Percentiles rank a stretch among this genome's conserved stretches.
These are phyloP conservation scores for Fusarium cyanostomum DNA, from an alignment of 2,329 filamentous ascomycete genomes.

Conservation along the genomic window DNA sequence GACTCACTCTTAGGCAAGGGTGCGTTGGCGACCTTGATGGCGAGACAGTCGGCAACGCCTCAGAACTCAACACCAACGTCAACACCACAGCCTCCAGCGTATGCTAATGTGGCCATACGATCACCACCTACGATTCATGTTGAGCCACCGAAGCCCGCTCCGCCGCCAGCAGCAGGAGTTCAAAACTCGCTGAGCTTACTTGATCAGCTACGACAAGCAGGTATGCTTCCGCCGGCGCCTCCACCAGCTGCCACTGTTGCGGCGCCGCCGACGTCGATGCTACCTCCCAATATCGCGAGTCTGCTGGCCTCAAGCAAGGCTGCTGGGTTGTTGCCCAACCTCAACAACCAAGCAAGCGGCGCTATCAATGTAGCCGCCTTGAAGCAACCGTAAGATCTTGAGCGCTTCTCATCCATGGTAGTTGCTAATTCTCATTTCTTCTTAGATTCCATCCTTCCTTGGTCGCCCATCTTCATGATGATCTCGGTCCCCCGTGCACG, in stretches of 20 bases:
- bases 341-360: conserved; percentile 58
- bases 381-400: conserved; percentile 69
- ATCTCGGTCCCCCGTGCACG: conserved; percentile 85
- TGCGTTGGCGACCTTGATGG: conserved; percentile 67
- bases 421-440: conserved; percentile 20
- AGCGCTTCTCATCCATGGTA: too few relatives aligned
- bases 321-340: conserved; percentile 27
- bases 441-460: conserved; percentile 77
- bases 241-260: conserved; percentile 48
- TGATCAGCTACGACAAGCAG: conserved; percentile 73
- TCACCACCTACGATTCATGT: conserved; percentile 59
- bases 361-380: conserved; percentile 74
- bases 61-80: conserved; percentile 59
- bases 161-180: conserved; percentile 49
- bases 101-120: conserved; percentile 53
- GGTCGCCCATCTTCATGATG: conserved; percentile 79
- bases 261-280: conserved; percentile 43
- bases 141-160: conserved; percentile 48
- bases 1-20: conserved; percentile 69
- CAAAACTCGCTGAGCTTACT: conserved; percentile 68
- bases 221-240: conserved; percentile 62
- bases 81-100: conserved; percentile 50
- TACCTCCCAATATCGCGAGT: conserved; percentile 51
- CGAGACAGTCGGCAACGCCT: conserved; percentile 61
- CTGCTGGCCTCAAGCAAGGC: conserved; percentile 48